phyloP scores from a whole-genome alignment of 768 basidiomycete genomes.

The Macrolepiota fuliginosa region DNA sequence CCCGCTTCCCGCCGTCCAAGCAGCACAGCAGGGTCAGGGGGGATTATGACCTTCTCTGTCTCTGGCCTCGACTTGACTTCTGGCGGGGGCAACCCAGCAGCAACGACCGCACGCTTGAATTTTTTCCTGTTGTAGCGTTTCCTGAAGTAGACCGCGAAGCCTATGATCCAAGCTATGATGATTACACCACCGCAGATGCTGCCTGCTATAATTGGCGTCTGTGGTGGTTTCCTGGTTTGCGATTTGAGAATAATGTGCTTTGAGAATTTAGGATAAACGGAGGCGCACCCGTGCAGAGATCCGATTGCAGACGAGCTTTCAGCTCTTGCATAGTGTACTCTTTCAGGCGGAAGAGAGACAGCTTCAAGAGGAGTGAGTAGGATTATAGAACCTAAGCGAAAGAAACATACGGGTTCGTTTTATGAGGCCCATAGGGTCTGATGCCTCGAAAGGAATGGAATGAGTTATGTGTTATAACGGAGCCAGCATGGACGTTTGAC shows the following conservation, averaged over 20 bases:
- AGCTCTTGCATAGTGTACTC: slow-evolving; percentile 18
- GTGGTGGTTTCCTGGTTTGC: slow-evolving; percentile 43
- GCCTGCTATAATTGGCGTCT: slow-evolving; percentile 63
- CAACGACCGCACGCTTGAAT: slow-evolving; percentile 38
- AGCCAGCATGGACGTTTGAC: background rate
- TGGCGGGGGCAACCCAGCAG: slow-evolving; percentile 40
- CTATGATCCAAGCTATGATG: slow-evolving; percentile 51
- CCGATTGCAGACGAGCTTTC: slow-evolving; percentile 36
- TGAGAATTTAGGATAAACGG: background rate
- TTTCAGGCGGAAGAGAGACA: slow-evolving; percentile 11
- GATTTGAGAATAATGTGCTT: background rate
- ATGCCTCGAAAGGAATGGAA: background rate
- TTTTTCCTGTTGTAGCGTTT: slow-evolving; percentile 49
- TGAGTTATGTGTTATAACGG: background rate
- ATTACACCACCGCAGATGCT: slow-evolving; percentile 52
- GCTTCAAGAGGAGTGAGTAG: background rate
- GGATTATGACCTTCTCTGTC: slow-evolving; percentile 51
- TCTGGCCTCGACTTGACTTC: slow-evolving; percentile 32
- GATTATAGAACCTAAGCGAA: background rate
- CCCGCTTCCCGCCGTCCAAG: slow-evolving; percentile 45
- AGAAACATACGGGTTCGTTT: slow-evolving; percentile 1
- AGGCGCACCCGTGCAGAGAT: slow-evolving; percentile 37
- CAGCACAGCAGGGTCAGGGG: slow-evolving; percentile 68
- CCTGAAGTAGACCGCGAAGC: slow-evolving; percentile 54
- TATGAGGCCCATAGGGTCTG: background rate